Conservation (phyloP, 768 basidiomycete species). For the Rossbeevera mucosa region DNA sequence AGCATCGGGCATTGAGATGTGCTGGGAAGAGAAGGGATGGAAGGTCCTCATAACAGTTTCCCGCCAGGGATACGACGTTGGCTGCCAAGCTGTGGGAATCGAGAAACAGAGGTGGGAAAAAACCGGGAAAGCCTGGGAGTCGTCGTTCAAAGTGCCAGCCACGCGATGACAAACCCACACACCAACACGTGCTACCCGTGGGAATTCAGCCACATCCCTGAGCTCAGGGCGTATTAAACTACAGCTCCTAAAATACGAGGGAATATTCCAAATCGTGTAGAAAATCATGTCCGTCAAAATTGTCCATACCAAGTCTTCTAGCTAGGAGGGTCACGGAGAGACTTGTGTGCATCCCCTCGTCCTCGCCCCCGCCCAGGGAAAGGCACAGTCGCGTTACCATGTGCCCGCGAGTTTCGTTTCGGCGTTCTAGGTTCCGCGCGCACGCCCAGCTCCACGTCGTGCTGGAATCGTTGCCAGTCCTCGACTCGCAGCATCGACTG, state of each 20-base stretch:
- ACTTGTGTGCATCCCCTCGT: neutral
- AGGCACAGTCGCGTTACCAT: conserved; percentile 25
- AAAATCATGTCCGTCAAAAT: conserved; percentile 18
- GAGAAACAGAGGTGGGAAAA: conserved; percentile 42
- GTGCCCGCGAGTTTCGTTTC: conserved; percentile 23
- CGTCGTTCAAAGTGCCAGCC: conserved; percentile 12
- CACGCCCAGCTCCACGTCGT: conserved; percentile 37
- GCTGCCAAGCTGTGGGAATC: conserved; percentile 44
- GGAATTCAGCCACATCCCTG: conserved; percentile 20
- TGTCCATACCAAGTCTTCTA: conserved; percentile 22
- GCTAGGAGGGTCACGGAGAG: conserved; percentile 28
- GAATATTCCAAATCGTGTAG: conserved; percentile 17
- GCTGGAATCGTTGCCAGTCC: conserved; percentile 78
- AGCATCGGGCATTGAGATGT: conserved; percentile 39
- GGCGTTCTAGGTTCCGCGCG: conserved; percentile 21
- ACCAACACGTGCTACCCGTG: conserved; percentile 32
- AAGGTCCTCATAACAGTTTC: conserved; percentile 43
- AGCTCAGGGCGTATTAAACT: too few species aligned
- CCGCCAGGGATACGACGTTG: conserved; percentile 36
- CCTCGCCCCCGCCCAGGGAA: conserved; percentile 29
- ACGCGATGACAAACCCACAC: conserved; percentile 21
- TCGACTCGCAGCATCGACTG: conserved; percentile 77
- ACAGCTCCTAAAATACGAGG: conserved; percentile 16
- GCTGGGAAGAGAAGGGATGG: conserved; percentile 41
- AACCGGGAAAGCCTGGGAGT: conserved; percentile 32